phyloP scores from a whole-genome alignment of 2,329 filamentous ascomycete genomes.

The Plenodomus lindquistii region DNA sequence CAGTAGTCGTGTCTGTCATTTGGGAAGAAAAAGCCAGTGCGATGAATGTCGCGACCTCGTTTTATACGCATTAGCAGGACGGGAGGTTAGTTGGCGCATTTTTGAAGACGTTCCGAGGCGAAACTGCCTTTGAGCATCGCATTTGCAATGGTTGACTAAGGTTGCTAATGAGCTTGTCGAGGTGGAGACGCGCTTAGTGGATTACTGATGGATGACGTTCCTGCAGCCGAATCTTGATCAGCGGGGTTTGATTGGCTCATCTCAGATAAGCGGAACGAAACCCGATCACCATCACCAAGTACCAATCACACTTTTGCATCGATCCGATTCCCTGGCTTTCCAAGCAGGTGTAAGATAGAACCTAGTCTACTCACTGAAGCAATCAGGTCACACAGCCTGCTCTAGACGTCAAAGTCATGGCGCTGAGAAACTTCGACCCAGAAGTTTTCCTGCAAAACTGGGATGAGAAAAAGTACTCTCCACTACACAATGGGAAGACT shows the following conservation, averaged over 20 bases:
- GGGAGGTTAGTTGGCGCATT: constrained; percentile 24
- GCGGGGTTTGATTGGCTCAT: constrained; percentile 28
- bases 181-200: constrained; percentile 8
- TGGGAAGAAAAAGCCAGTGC: constrained; percentile 15
- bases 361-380: no score
- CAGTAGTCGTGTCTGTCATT: constrained; percentile 35
- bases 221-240: constrained; percentile 13
- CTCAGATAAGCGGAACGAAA: constrained; percentile 12
- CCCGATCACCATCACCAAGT: neutral
- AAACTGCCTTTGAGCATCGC: constrained; percentile 18
- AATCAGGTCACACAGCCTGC: no score
- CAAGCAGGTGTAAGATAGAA: constrained; percentile 4
- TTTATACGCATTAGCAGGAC: constrained; percentile 34
- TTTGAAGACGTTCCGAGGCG: constrained; percentile 26
- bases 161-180: constrained; percentile 15
- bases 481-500: constrained; percentile 24
- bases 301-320: neutral
- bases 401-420: no score
- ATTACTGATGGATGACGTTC: constrained; percentile 41
- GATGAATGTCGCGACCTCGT: constrained; percentile 6
- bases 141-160: constrained; percentile 44
- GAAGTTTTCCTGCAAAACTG: constrained; percentile 51
- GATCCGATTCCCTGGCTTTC: constrained; percentile 7
- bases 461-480: constrained; percentile 43
- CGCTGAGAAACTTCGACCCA: constrained; percentile 48